Evolutionary conservation across 2,329 filamentous ascomycete genomes (phyloP), one percentile per base, ranked within the genome.

Genomic region (Alternaria arbusti): DNA sequence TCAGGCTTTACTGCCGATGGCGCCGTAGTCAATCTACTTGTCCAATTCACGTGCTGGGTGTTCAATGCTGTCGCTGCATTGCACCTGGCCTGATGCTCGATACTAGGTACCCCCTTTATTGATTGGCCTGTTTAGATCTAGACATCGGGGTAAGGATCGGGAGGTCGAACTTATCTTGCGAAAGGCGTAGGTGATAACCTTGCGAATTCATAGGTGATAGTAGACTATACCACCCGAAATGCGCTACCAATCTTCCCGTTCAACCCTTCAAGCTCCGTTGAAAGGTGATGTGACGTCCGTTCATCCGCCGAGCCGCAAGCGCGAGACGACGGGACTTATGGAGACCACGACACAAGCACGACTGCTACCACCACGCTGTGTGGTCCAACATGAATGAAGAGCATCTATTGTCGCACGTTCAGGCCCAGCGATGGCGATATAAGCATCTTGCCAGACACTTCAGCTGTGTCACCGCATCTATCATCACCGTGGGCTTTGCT

Each of bases 101-200:
- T 15, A 15, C 30, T 4, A 1, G 13, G 4, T 7, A 15, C 0
- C 28, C 1, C 6, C 3, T 0, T 15, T 1, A 15, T 32, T 32
- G 6, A 8, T 32, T 15, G 13, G 30, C 3, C 15, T 32, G 30
- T 32, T 32, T 32, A 3, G 2, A 30, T 12, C 28, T 28, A 6
- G 1, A 12, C 3, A 28, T 28, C 28, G 5, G 10, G 5, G n/a
- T 28, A 5, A 28, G 26, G 10, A 12, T 11, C 6, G 5, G 13
- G 13, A 36, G 9, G 1, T 36, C 4, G 15, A 36, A n/a, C 32
- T n/a, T 15, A 4, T 4, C 2, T 36, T n/a, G 15, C 15, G 15
- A n/a, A 9, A 36, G 32, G 4, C 15, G 15, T 3, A n/a, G 32
- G 0, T 26, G 8, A 26, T 5, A 3, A 25, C 23, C 7, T 25